Conservation (phyloP, 441 rosid species). For the Pelargonium citronellum region DNA sequence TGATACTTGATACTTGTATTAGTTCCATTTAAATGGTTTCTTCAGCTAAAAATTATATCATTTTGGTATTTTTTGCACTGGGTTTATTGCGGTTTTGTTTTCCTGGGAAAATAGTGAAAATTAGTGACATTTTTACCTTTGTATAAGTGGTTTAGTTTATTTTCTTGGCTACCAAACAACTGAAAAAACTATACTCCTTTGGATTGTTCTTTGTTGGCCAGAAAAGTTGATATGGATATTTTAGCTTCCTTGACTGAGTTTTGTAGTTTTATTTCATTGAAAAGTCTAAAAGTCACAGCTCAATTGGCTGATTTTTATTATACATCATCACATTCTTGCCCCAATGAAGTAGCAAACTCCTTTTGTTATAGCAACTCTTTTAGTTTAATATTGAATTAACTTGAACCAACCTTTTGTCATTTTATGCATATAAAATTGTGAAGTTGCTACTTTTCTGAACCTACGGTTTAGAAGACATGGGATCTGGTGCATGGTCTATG, state of each 20-base stretch:
- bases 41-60: no score
- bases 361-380: not conserved
- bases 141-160: not conserved
- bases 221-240: not conserved
- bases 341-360: no score
- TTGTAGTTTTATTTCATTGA: not conserved
- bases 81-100: not conserved
- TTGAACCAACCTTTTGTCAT: not conserved
- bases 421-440: not conserved
- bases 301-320: not conserved
- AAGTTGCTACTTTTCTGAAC: not conserved
- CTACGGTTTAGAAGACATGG: slow-evolving; percentile 33
- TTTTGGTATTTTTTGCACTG: not conserved
- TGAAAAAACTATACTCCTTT: not conserved
- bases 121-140: not conserved
- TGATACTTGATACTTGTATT: no score
- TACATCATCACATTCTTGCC: no score
- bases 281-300: not conserved
- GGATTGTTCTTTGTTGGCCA: not conserved
- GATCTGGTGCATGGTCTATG: slow-evolving; percentile 48
- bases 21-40: no score
- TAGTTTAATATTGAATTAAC: not conserved
- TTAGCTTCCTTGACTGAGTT: not conserved
- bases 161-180: not conserved
- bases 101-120: not conserved